Percentiles rank a stretch among this genome's conserved stretches.
phyloP scores from a whole-genome alignment of 2,329 filamentous ascomycete species.

The Arthrobotrys iridis region DNA sequence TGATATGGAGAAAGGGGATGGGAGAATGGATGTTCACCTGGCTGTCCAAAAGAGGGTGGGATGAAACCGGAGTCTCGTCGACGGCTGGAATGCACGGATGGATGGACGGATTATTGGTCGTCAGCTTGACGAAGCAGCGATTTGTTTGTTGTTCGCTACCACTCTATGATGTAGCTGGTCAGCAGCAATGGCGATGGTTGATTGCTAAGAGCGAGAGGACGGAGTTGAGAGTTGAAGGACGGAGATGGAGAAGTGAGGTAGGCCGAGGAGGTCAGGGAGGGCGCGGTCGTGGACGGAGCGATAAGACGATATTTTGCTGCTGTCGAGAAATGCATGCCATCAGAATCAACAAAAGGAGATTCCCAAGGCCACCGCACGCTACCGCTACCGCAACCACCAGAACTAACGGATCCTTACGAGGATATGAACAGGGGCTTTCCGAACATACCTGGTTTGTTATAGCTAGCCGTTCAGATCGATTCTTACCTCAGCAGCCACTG shows the following conservation, averaged over 20 bases:
- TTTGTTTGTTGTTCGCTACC: not conserved
- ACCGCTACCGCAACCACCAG: not conserved
- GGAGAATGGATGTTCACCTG: constrained; percentile 13
- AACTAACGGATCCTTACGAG: not conserved
- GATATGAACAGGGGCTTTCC: not conserved
- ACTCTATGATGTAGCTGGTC: not conserved
- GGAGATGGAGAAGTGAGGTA: not conserved
- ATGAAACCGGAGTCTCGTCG: not conserved
- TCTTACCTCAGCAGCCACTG: constrained; percentile 23
- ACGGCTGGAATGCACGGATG: not conserved
- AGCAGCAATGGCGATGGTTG: not conserved
- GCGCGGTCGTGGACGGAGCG: not conserved
- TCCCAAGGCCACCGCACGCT: not conserved
- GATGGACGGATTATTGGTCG: no score
- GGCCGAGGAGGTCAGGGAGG: not conserved
- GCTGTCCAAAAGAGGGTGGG: not conserved
- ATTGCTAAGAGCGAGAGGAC: not conserved
- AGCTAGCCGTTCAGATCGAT: not conserved
- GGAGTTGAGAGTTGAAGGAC: not conserved
- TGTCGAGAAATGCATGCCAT: not conserved
- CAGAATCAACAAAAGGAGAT: not conserved
- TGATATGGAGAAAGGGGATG: not conserved
- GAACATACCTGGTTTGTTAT: constrained; percentile 10
- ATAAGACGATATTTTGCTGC: not conserved
- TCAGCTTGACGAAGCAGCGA: not conserved